These are phyloP conservation scores for Alternaria triticimaculans DNA, from an alignment of 2,329 filamentous ascomycete species.

Conservation along the genomic window DNA sequence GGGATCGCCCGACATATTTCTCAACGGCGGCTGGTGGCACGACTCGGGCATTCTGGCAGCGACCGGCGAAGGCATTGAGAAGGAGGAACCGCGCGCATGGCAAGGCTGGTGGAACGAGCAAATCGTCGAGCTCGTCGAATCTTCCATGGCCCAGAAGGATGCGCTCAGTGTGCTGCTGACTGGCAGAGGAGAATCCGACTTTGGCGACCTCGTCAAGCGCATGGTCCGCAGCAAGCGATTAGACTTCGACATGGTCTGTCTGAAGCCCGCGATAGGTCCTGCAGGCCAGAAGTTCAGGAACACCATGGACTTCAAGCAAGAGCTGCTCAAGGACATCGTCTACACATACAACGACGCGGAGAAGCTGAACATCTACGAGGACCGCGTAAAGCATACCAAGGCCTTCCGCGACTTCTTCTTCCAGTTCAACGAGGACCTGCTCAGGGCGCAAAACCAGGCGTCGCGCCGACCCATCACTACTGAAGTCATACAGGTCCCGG, in stretches of 20 bases:
- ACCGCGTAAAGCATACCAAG: constrained; percentile 71
- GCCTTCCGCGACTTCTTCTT: constrained; percentile 85
- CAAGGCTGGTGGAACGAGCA: constrained; percentile 96
- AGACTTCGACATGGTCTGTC: constrained; percentile 83
- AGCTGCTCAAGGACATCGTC: constrained; percentile 79
- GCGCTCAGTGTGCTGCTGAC: constrained; percentile 86
- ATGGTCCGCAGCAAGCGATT: constrained; percentile 80
- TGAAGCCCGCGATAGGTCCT: constrained; percentile 86
- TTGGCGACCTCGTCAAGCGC: constrained; percentile 78
- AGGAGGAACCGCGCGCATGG: constrained; percentile 85
- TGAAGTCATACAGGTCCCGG: constrained; percentile 86
- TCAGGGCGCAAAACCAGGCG: constrained; percentile 51
- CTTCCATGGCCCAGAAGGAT: constrained; percentile 85
- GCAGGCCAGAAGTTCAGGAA: constrained; percentile 77
- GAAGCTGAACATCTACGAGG: constrained; percentile 77
- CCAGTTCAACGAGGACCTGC: constrained; percentile 71
- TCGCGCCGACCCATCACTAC: constrained; percentile 71
- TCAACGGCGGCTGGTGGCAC: constrained; percentile 96
- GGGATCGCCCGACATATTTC: constrained; percentile 75
- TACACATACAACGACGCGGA: constrained; percentile 83
- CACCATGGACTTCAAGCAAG: constrained; percentile 93
- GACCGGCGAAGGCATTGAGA: constrained; percentile 81
- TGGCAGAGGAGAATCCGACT: constrained; percentile 78
- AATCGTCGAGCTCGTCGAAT: constrained; percentile 76
- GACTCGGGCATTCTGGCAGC: constrained; percentile 84